phyloP scores from a whole-genome alignment of 495 filamentous ascomycete species.

The Hyaloscypha hepaticicola region DNA sequence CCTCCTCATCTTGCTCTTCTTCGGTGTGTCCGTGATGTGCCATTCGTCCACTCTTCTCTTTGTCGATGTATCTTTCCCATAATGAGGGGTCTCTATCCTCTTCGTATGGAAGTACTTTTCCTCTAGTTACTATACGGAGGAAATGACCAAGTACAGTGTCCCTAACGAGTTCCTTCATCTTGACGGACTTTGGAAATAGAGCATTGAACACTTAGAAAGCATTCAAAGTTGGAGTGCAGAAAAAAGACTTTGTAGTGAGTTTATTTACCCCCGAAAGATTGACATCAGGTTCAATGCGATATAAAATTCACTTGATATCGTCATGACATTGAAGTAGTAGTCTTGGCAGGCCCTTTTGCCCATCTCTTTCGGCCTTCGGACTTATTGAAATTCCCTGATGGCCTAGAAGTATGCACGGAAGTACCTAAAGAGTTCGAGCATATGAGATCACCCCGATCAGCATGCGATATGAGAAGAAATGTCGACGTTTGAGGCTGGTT shows the following conservation, averaged over 20 bases:
- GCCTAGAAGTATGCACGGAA: neutral
- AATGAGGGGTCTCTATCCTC: slow-evolving; percentile 38
- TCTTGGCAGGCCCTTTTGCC: neutral
- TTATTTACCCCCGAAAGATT: neutral
- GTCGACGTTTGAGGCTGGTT: neutral
- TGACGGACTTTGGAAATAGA: neutral
- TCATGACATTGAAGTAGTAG: neutral
- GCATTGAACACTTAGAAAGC: neutral
- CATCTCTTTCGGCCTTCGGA: neutral
- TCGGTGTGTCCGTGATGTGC: slow-evolving; percentile 32
- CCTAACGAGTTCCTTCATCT: slow-evolving; percentile 21
- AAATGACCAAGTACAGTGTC: slow-evolving; percentile 37
- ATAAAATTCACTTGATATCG: neutral
- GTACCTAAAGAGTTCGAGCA: neutral
- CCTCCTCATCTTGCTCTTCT: slow-evolving; percentile 27
- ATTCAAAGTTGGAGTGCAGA: neutral
- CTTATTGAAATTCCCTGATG: neutral
- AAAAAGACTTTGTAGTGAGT: slow-evolving; percentile 1
- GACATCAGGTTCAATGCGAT: neutral
- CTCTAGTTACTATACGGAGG: slow-evolving; percentile 35
- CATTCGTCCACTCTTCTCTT: slow-evolving; percentile 34
- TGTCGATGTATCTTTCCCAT: slow-evolving; percentile 37
- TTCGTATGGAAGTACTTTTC: slow-evolving; percentile 34
- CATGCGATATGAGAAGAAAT: neutral
- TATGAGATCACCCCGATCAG: slow-evolving; percentile 4